A percentile compares a stretch with the other conserved stretches of the same genome.
These are phyloP conservation scores for Dendrostoma leiphaemia DNA, from an alignment of 2,329 filamentous ascomycete genomes.

Conservation along the genomic window DNA sequence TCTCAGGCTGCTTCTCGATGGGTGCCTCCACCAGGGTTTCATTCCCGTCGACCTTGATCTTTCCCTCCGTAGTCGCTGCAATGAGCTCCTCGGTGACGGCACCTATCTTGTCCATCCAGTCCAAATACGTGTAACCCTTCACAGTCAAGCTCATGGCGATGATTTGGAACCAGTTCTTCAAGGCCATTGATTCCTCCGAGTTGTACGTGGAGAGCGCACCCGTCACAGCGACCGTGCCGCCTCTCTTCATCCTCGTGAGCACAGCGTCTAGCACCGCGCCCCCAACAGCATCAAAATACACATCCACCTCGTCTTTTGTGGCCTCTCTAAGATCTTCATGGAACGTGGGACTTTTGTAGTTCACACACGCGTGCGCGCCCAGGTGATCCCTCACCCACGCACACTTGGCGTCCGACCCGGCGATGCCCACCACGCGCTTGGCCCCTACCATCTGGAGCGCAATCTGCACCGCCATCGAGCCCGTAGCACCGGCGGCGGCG, in stretches of 20 bases:
- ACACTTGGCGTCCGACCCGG: conserved; percentile 51
- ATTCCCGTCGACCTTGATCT: conserved; percentile 22
- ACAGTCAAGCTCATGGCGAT: conserved; percentile 39
- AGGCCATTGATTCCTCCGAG: conserved; percentile 25
- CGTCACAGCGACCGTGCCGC: conserved; percentile 40
- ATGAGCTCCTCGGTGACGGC: conserved; percentile 25
- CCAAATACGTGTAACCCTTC: conserved; percentile 41
- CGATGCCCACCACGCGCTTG: conserved; percentile 50
- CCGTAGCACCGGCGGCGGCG: conserved; percentile 47
- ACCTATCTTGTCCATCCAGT: conserved; percentile 31
- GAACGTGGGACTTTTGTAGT: conserved; percentile 51
- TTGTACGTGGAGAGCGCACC: conserved; percentile 43
- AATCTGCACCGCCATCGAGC: conserved; percentile 50
- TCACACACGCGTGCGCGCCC: conserved; percentile 52
- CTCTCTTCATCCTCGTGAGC: conserved; percentile 38
- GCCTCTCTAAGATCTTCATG: conserved; percentile 42
- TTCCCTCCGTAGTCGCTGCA: conserved; percentile 24
- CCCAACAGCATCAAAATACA: conserved; percentile 52
- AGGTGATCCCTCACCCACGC: conserved; percentile 43
- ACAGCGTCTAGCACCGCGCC: conserved; percentile 45
- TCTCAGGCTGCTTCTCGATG: conserved; percentile 28
- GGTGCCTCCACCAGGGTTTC: conserved; percentile 27
- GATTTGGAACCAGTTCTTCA: conserved; percentile 43
- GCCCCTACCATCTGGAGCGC: conserved; percentile 46
- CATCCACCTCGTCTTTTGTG: conserved; percentile 48